Evolutionary conservation across 1,284 basidiomycete genomes (phyloP).

Genomic region (Dichomitus squalens): DNA sequence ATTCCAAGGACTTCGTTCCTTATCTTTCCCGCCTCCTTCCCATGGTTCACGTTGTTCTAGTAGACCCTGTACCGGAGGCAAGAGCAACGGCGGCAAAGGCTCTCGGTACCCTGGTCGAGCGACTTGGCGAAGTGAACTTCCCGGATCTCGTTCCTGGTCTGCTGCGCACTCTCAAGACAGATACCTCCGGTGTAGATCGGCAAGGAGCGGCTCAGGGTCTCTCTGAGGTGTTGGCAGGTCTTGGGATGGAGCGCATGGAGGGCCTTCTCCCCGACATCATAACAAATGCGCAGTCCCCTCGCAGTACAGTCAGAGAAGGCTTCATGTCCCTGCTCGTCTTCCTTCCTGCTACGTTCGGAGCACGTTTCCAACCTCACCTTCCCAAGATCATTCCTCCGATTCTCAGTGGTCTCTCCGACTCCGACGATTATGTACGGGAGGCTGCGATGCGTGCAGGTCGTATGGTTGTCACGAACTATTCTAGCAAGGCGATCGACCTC

Average conservation of each 20-base stretch:
- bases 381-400: conserved; percentile 95
- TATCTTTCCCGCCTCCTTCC: conserved; percentile 90
- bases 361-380: conserved; percentile 94
- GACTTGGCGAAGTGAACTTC: conserved; percentile 94
- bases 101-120: conserved; percentile 95
- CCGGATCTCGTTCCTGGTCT: conserved; percentile 94
- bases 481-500: conserved; percentile 89
- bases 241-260: conserved; percentile 97
- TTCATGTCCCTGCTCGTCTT: conserved; percentile 98
- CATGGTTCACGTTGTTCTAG: conserved; percentile 89
- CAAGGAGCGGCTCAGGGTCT: conserved; percentile 99
- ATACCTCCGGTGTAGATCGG: conserved; percentile 94
- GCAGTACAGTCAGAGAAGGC: conserved; percentile 94
- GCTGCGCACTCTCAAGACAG: conserved; percentile 88
- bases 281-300: conserved; percentile 86
- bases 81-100: conserved; percentile 97
- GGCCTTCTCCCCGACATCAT: conserved; percentile 95
- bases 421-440: conserved; percentile 92
- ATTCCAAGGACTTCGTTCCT: conserved; percentile 96
- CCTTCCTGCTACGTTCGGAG: conserved; percentile 94
- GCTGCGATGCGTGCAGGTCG: conserved; percentile 99
- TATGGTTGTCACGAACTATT: conserved; percentile 98
- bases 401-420: conserved; percentile 89
- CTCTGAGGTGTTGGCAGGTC: conserved; percentile 92
- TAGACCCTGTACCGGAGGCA: conserved; percentile 96